Base-by-base conservation (phyloP, 768 basidiomycete genomes). In the Hydnum rufescens region DNA sequence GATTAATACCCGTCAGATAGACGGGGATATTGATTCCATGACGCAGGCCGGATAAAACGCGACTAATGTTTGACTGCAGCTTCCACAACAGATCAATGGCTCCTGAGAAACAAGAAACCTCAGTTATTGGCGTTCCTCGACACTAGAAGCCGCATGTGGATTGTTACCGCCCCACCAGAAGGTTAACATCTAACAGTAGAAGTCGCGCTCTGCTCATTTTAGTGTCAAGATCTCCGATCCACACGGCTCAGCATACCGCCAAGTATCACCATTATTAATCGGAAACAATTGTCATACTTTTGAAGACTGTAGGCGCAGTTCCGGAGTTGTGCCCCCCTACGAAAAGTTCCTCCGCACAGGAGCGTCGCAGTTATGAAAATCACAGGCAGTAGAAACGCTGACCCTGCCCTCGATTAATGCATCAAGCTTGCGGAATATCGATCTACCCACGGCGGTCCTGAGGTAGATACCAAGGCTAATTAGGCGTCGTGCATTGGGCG, bases 221-320 rank as follows among this genome's bases (percentile, higher is more conserved):
- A 54, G 70, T 74, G 13, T 78, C 75, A 88, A 67, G 56, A 75
- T 69, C 80, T 85, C 58, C 4, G 25, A 1, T 51, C 16, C 13
- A 5, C 13, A 28, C 13, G 8, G 44, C 13, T 13, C 1, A 47
- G 26, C 8, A 47, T 16, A 13, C 44, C 8, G 26, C 13, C 16
- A 47, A 47, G 26, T 13, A 13, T 13, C 25, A 13, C 44, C 44
- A 13, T 8, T 47, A 26, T 28, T 13, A 47, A 26, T n/a, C n/a
- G n/a, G 34, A 39, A 8, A 13, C 26, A 36, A 23, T n/a, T 57
- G 69, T 34, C 47, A 79, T 83, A 71, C 81, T 77, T 59, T 83
- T 73, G 53, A 92, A 74, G 28, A 87, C 72, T 3, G 84, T 82
- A 32, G 89, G 66, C 4, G 71, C 79, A 88, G 88, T 92, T 31